Percentiles rank a stretch among this genome's conserved stretches.
These are phyloP conservation scores for Gloeophyllum trabeum DNA, from an alignment of 768 basidiomycete species.

Conservation along the genomic window DNA sequence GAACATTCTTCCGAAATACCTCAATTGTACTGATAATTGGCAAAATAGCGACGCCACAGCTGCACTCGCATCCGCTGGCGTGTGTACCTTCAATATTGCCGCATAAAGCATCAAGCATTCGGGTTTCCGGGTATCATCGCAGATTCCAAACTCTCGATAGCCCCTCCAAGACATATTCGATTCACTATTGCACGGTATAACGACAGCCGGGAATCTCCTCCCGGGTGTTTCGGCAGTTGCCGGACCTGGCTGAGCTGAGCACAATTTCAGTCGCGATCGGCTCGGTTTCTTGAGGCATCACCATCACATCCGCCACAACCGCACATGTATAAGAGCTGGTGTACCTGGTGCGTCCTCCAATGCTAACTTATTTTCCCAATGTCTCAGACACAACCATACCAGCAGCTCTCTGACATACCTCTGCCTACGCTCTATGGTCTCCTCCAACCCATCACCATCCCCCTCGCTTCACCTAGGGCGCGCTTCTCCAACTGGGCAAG, in stretches of 20 bases:
- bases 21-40: too few species aligned
- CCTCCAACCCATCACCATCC: conserved; percentile 44
- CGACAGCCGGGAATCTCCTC: neutral
- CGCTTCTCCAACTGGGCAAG: conserved; percentile 81
- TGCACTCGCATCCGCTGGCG: too few species aligned
- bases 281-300: neutral
- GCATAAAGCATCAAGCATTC: neutral
- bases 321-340: neutral
- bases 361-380: neutral
- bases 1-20: too few species aligned
- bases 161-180: neutral
- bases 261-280: neutral
- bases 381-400: neutral
- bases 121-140: neutral
- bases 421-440: conserved; percentile 36
- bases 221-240: neutral
- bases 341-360: neutral
- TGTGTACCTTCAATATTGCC: too few species aligned
- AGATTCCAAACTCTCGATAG: neutral
- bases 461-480: conserved; percentile 24
- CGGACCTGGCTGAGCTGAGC: neutral
- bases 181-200: neutral
- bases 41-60: too few species aligned
- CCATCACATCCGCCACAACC: neutral
- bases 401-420: conserved; percentile 24